A percentile compares a stretch with the other conserved stretches of the same genome.
phyloP scores from a whole-genome alignment of 495 filamentous ascomycete species.

The Cercophora samala region DNA sequence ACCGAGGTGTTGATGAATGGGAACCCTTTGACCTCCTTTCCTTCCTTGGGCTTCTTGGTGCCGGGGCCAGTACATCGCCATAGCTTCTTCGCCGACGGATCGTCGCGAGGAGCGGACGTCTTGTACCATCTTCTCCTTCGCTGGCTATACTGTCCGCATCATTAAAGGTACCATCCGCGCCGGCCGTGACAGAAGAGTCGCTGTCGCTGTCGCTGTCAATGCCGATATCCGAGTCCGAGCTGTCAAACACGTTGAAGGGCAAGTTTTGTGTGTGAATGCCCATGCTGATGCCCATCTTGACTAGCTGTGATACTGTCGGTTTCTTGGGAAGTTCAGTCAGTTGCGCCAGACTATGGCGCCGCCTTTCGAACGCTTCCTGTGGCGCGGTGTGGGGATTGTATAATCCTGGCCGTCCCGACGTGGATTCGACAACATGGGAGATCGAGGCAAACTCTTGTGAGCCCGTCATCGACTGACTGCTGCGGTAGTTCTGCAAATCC shows the following conservation, averaged over 20 bases:
- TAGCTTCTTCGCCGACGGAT: conserved; percentile 36
- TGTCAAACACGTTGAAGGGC: conserved; percentile 59
- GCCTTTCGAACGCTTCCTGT: conserved; percentile 26
- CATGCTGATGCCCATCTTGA: conserved; percentile 58
- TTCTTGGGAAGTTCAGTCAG: conserved; percentile 46
- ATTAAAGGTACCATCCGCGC: conserved; percentile 32
- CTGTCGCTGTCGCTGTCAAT: conserved; percentile 46
- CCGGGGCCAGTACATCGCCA: conserved; percentile 29
- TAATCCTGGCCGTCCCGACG: conserved; percentile 33
- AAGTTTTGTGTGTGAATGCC: conserved; percentile 77
- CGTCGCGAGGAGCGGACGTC: conserved; percentile 29
- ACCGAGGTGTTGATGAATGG: conserved; percentile 5
- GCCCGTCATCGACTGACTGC: conserved; percentile 52
- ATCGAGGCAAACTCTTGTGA: conserved; percentile 37
- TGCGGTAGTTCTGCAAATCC: conserved; percentile 61
- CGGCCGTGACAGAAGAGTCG: conserved; percentile 38
- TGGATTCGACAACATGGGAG: conserved; percentile 34
- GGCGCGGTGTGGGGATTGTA: conserved; percentile 29
- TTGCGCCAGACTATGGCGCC: conserved; percentile 38
- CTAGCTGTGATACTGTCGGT: conserved; percentile 62
- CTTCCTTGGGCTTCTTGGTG: conserved; percentile 18
- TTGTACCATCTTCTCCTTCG: conserved; percentile 24
- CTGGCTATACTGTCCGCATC: conserved; percentile 29
- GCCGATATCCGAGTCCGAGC: conserved; percentile 42
- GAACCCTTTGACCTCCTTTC: conserved; percentile 22